These are phyloP conservation scores for Pisolithus microcarpus DNA, from an alignment of 768 basidiomycete genomes.

Conservation along the genomic window DNA sequence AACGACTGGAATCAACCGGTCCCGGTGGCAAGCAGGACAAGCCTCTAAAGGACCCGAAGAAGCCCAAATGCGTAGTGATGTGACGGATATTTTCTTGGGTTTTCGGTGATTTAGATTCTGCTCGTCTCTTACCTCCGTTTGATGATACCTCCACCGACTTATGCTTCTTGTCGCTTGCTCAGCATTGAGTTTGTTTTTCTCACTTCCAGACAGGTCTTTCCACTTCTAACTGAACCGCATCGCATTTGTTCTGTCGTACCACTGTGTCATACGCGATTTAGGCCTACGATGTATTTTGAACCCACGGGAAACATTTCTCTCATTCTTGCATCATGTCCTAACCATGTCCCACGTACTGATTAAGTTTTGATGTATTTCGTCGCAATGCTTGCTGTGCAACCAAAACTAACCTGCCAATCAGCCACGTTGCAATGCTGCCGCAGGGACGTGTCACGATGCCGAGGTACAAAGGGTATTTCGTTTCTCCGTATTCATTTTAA, in stretches of 20 bases:
- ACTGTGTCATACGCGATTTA: slow-evolving; percentile 36
- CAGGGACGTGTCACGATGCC: neutral
- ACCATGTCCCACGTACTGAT: neutral
- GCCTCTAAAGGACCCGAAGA: slow-evolving; percentile 39
- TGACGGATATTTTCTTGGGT: slow-evolving; percentile 61
- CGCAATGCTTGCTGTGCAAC: neutral
- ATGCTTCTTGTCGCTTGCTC: slow-evolving; percentile 21
- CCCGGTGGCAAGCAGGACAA: slow-evolving; percentile 33
- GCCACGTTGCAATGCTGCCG: neutral
- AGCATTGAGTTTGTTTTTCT: slow-evolving; percentile 18
- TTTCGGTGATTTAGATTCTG: slow-evolving; percentile 60
- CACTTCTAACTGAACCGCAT: slow-evolving; percentile 20
- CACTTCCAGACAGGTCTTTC: slow-evolving; percentile 26
- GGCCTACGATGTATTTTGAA: slow-evolving; percentile 34
- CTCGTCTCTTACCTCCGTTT: slow-evolving; percentile 60
- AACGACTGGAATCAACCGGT: slow-evolving; percentile 44
- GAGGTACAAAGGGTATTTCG: neutral
- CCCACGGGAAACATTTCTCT: slow-evolving; percentile 24
- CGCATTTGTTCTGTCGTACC: slow-evolving; percentile 27
- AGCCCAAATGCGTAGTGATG: slow-evolving; percentile 70
- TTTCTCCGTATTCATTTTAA: slow-evolving; percentile 1
- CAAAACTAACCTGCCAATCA: neutral
- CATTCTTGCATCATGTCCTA: slow-evolving; percentile 9
- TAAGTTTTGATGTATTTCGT: neutral
- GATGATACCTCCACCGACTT: slow-evolving; percentile 66